Conservation (phyloP, 768 basidiomycete species). For the Xerocomus potaroensis region DNA sequence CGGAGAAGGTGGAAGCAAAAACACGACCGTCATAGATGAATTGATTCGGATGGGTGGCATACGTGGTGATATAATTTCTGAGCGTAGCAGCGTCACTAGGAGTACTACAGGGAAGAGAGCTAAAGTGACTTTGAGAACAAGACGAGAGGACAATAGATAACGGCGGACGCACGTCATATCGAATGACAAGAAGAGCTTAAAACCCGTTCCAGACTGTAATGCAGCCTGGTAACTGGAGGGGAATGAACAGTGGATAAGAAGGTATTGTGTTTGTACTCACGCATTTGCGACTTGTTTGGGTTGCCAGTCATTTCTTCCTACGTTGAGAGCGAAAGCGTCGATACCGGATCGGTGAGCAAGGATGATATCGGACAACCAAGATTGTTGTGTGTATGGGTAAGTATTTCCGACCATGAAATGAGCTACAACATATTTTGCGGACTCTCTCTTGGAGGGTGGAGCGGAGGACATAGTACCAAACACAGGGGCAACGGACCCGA, state of each 20-base stretch:
- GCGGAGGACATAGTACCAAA: background rate
- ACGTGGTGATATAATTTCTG: slow-evolving; percentile 50
- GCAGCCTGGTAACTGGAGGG: slow-evolving; percentile 52
- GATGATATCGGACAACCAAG: slow-evolving; percentile 48
- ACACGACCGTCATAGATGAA: slow-evolving; percentile 43
- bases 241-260: slow-evolving; percentile 14
- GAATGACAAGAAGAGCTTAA: slow-evolving; percentile 74
- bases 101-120: slow-evolving; percentile 51
- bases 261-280: slow-evolving; percentile 33
- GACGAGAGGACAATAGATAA: background rate
- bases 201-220: slow-evolving; percentile 44
- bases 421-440: slow-evolving; percentile 47
- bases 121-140: slow-evolving; percentile 19
- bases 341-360: slow-evolving; percentile 57
- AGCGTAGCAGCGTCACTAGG: slow-evolving; percentile 46
- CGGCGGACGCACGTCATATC: slow-evolving; percentile 62
- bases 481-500: slow-evolving; percentile 3
- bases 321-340: slow-evolving; percentile 70
- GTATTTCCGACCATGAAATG: slow-evolving; percentile 65
- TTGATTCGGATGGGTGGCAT: slow-evolving; percentile 56
- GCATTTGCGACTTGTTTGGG: slow-evolving; percentile 57
- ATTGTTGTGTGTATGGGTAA: slow-evolving; percentile 47
- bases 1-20: slow-evolving; percentile 69
- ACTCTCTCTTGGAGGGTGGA: slow-evolving; percentile 13
- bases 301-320: slow-evolving; percentile 64